Conservation (phyloP, 176 grass and related monocot species). For the Phragmites australis region DNA sequence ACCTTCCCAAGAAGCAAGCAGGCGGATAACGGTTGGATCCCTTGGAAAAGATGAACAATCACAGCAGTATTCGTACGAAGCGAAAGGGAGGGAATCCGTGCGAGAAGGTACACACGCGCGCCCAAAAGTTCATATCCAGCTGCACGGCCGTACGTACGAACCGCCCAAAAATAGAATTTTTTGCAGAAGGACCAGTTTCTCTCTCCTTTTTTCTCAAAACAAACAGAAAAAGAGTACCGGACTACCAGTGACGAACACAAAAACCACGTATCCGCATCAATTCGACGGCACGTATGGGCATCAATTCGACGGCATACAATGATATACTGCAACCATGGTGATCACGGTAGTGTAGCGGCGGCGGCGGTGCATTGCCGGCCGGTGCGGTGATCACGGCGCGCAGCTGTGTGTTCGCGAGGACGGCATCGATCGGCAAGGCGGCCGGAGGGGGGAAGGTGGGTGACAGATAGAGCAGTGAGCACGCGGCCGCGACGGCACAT, state of each 20-base stretch:
- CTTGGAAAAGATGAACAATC: constrained; percentile 35
- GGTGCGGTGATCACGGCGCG: constrained; percentile 30
- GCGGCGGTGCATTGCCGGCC: neutral
- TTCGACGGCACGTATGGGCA: too few species aligned
- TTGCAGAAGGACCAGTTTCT: neutral
- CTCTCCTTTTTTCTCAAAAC: too few species aligned
- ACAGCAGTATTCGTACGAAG: constrained; percentile 23
- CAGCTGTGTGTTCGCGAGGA: neutral
- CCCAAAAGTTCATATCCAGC: constrained; percentile 17
- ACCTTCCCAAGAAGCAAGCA: constrained; percentile 24
- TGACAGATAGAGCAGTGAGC: constrained; percentile 71
- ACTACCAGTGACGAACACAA: too few species aligned
- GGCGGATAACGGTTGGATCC: constrained; percentile 20
- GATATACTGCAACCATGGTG: neutral
- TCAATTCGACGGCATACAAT: constrained; percentile 48
- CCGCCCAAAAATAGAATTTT: constrained; percentile 37
- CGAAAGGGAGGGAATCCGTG: constrained; percentile 48
- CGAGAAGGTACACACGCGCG: constrained; percentile 13
- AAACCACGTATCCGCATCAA: too few species aligned
- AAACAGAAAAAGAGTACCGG: too few species aligned
- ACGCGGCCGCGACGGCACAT: constrained; percentile 68
- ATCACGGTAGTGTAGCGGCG: too few species aligned
- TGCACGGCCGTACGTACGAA: constrained; percentile 39
- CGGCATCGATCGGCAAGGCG: constrained; percentile 11
- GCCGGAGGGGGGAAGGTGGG: neutral